Percentiles rank a stretch among this genome's conserved stretches.
Evolutionary conservation across 768 basidiomycete genomes (phyloP).

Genomic region (Trametes punicea): DNA sequence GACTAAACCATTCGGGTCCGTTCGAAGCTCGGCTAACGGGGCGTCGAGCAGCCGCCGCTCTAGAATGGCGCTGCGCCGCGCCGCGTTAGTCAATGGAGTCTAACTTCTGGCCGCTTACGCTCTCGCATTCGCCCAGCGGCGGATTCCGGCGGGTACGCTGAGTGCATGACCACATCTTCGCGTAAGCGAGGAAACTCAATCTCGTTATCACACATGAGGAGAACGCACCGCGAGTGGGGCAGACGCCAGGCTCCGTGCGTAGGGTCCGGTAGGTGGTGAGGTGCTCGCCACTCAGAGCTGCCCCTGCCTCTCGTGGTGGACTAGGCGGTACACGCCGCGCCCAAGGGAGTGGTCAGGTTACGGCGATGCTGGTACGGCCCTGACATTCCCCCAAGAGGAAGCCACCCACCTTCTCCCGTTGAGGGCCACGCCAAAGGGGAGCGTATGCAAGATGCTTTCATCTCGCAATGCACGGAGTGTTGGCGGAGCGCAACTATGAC

Average conservation of each 20-base stretch:
- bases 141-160: too few species aligned
- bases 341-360: not conserved
- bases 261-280: not conserved
- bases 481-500: conserved; percentile 10
- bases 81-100: too few species aligned
- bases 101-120: not conserved
- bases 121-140: not conserved
- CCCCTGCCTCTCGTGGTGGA: not conserved
- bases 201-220: conserved; percentile 11
- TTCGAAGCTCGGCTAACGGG: not conserved
- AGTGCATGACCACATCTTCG: not conserved
- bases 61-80: not conserved
- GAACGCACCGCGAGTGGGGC: conserved; percentile 4
- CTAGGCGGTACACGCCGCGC: not conserved
- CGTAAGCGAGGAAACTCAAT: conserved; percentile 9
- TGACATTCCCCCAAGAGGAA: conserved; percentile 3
- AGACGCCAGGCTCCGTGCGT: not conserved
- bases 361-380: not conserved
- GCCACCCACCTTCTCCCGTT: conserved; percentile 11
- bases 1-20: not conserved
- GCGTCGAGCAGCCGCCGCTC: not conserved
- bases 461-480: not conserved
- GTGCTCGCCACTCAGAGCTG: not conserved
- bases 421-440: not conserved
- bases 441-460: conserved; percentile 11